Percentiles rank a stretch among this genome's conserved stretches.
phyloP scores from a whole-genome alignment of 768 basidiomycete species.

The Leccinum uliginosum region DNA sequence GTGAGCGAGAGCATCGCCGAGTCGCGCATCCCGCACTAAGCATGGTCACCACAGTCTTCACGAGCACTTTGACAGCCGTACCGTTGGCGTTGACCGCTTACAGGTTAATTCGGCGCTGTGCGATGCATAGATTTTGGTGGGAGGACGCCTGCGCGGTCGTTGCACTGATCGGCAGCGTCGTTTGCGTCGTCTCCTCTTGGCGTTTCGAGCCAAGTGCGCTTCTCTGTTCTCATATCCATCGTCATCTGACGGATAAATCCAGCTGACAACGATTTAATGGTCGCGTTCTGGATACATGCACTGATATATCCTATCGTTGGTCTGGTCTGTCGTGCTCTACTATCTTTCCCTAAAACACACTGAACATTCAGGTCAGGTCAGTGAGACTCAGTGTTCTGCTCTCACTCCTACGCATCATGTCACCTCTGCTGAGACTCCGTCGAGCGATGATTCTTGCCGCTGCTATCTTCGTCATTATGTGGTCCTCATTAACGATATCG shows the following conservation, averaged over 20 bases:
- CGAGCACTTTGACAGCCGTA: slow-evolving; percentile 4
- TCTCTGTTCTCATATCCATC: not conserved
- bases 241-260: not conserved
- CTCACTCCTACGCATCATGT: slow-evolving; percentile 10
- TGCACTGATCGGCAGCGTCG: slow-evolving; percentile 1
- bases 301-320: slow-evolving; percentile 6
- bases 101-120: slow-evolving; percentile 1
- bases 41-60: slow-evolving; percentile 2
- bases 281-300: slow-evolving; percentile 8
- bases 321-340: slow-evolving; percentile 11
- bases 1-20: slow-evolving; percentile 6
- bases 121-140: slow-evolving; percentile 11
- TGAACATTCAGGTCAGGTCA: slow-evolving; percentile 6
- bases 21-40: not conserved
- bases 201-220: slow-evolving; percentile 3
- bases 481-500: slow-evolving; percentile 3
- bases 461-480: slow-evolving; percentile 11
- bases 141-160: slow-evolving; percentile 16
- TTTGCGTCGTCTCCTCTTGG: slow-evolving; percentile 10
- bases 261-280: slow-evolving; percentile 5
- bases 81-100: slow-evolving; percentile 1
- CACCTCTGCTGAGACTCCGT: slow-evolving; percentile 6
- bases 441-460: slow-evolving; percentile 3
- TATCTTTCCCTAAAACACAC: not conserved
- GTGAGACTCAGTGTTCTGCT: slow-evolving; percentile 13